Evolutionary conservation across 129 eudicot genomes (phyloP), one percentile per base, ranked within the genome.

Genomic region (Lactuca sativa): DNA sequence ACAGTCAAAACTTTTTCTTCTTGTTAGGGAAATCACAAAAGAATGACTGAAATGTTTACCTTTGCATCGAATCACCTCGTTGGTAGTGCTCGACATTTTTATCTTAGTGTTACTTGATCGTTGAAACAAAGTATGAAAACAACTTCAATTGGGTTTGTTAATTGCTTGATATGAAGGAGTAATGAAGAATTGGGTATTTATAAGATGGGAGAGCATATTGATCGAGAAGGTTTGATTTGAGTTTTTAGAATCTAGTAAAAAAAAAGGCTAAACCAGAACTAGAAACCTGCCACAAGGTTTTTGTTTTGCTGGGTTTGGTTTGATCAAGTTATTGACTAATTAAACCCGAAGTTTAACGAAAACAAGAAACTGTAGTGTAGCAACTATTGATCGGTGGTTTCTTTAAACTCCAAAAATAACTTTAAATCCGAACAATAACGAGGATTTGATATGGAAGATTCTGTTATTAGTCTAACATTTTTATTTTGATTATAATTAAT

Each of bases 51-150:
- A 49, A 21, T 58, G 52, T 0, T 38, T 63, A 82, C 90, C 90
- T 83, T 82, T 86, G 82, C 92, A 86, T 53, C 82, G 83, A 47
- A 86, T 86, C 51, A 83, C 80, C 36, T 83, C 84, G 36, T 86
- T 88, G 7, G 55, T 59, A 14, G 80, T 77, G 74, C 67, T 77
- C 9, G 85, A 31, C 88, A 75, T 74, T 69, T 70, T 67, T 70
- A 47, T 34, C 47, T 54, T 10, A 17, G 49, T 7, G 53, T 49
- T 72, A 13, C 61, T 36, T 70, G 62, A 58, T 75, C 44, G 43
- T 34, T 58, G 38, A n/a, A 72, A 72, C 47, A 67, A 34, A 52
- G 38, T 43, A 12, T 56, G 53, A 48, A 49, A 71, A 48, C 32
- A 9, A 0, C 8, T 61, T 15, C 16, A 25, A 1, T 16, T 32